Percentiles rank a stretch among this genome's conserved stretches.
Evolutionary conservation across 1,284 basidiomycete genomes (phyloP).

Genomic region (Afroboletus lepidellus): DNA sequence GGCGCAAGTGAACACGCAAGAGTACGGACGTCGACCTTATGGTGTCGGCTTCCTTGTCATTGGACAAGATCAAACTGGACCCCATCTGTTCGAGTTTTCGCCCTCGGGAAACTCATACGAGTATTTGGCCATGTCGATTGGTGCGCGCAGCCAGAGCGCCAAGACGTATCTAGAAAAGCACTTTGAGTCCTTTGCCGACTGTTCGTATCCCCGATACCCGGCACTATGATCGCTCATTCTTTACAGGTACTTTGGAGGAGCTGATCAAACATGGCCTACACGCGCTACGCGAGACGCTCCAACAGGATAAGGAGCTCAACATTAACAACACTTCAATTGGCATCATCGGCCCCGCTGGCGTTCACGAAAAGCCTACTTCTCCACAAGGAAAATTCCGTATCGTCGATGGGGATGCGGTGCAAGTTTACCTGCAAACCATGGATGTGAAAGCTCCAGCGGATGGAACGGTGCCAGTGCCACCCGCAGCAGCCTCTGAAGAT

Average conservation of each 20-base stretch:
- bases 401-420: constrained; percentile 73
- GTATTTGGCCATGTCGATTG: constrained; percentile 98
- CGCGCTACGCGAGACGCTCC: constrained; percentile 90
- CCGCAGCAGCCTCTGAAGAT: constrained; percentile 50
- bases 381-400: constrained; percentile 70
- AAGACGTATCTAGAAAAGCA: constrained; percentile 98
- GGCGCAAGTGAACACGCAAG: constrained; percentile 98
- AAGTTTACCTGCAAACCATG: constrained; percentile 72
- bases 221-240: not conserved
- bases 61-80: constrained; percentile 91
- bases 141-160: constrained; percentile 94
- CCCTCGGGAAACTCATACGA: constrained; percentile 98
- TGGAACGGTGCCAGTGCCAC: constrained; percentile 37
- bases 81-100: constrained; percentile 97
- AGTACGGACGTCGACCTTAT: constrained; percentile 96
- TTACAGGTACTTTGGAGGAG: constrained; percentile 74
- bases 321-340: constrained; percentile 91
- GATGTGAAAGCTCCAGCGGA: constrained; percentile 55
- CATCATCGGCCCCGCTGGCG: constrained; percentile 74
- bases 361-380: constrained; percentile 52
- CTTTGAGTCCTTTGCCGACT: constrained; percentile 82
- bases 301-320: constrained; percentile 95
- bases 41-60: constrained; percentile 99
- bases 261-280: constrained; percentile 90
- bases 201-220: constrained; percentile 46